Percentiles rank a stretch among this genome's conserved stretches.
phyloP scores from a whole-genome alignment of 2,329 filamentous ascomycete species.

The Sphaerulina musiva region DNA sequence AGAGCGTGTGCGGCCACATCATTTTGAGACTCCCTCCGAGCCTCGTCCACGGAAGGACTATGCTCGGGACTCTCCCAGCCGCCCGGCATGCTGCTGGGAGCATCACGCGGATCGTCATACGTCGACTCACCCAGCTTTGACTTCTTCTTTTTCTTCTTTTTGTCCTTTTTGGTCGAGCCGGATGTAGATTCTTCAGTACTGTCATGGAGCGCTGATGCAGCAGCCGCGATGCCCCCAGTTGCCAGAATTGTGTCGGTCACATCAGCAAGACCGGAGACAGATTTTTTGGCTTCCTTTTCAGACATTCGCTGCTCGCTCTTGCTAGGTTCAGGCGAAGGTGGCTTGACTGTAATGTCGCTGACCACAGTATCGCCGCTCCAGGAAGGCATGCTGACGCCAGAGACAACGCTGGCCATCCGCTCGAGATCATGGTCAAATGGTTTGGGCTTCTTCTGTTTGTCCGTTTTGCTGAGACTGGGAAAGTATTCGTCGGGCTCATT shows the following conservation, averaged over 20 bases:
- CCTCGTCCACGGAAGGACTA: slow-evolving; percentile 21
- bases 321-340: slow-evolving; percentile 15
- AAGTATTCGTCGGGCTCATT: slow-evolving; percentile 24
- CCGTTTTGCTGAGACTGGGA: slow-evolving; percentile 31
- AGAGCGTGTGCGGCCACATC: slow-evolving; percentile 15
- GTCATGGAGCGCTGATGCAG: slow-evolving; percentile 17
- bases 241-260: slow-evolving; percentile 27
- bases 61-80: slow-evolving; percentile 24
- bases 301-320: slow-evolving; percentile 26
- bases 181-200: slow-evolving; percentile 20
- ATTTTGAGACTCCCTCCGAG: slow-evolving; percentile 13
- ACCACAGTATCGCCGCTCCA: slow-evolving; percentile 6
- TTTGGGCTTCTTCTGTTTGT: slow-evolving; percentile 41
- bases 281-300: slow-evolving; percentile 18
- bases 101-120: slow-evolving; percentile 33
- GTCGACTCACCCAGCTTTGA: slow-evolving; percentile 27
- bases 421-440: slow-evolving; percentile 29
- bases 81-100: slow-evolving; percentile 24
- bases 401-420: slow-evolving; percentile 6
- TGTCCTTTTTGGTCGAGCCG: slow-evolving; percentile 27
- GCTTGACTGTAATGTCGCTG: slow-evolving; percentile 6
- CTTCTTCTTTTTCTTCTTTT: slow-evolving; percentile 36
- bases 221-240: slow-evolving; percentile 25
- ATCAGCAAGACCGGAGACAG: slow-evolving; percentile 23
- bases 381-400: slow-evolving; percentile 6